Evolutionary conservation across 2,329 filamentous ascomycete species (phyloP).

Genomic region (Claviceps maximensis): DNA sequence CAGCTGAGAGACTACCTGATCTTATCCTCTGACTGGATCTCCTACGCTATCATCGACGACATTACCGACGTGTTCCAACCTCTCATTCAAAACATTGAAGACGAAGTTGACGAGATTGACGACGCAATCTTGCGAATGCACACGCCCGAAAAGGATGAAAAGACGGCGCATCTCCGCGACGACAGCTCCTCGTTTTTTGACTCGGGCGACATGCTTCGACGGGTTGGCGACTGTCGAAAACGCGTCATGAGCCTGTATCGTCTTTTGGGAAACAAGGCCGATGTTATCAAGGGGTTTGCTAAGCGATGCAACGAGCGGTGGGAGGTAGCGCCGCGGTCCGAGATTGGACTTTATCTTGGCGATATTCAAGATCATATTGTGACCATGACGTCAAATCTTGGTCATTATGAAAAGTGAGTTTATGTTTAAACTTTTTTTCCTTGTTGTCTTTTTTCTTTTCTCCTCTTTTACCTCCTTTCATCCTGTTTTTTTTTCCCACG

Average conservation of each 20-base stretch:
- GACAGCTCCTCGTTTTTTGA: constrained; percentile 31
- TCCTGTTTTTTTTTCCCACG: neutral
- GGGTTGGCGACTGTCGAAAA: constrained; percentile 88
- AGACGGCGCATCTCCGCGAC: constrained; percentile 33
- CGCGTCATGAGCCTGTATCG: constrained; percentile 94
- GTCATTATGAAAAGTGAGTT: constrained; percentile 86
- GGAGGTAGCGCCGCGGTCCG: constrained; percentile 86
- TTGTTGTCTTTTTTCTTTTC: neutral
- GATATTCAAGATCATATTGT: constrained; percentile 99
- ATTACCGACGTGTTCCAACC: constrained; percentile 95
- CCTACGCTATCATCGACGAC: constrained; percentile 94
- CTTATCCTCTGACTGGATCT: constrained; percentile 92
- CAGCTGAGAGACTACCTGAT: constrained; percentile 91
- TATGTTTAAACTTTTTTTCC: neutral
- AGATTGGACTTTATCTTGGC: constrained; percentile 93
- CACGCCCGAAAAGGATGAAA: constrained; percentile 36
- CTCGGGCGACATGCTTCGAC: constrained; percentile 70
- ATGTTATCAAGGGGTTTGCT: constrained; percentile 97
- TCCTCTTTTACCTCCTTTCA: no score
- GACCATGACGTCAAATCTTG: constrained; percentile 94
- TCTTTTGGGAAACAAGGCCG: constrained; percentile 88
- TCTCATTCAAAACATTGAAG: constrained; percentile 82
- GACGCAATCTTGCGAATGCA: constrained; percentile 79
- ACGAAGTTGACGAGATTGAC: constrained; percentile 95
- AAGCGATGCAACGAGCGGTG: constrained; percentile 97